Evolutionary conservation across 2,329 filamentous ascomycete genomes (phyloP), one percentile per base, ranked within the genome.

Genomic region (Huntiella moniliformis): DNA sequence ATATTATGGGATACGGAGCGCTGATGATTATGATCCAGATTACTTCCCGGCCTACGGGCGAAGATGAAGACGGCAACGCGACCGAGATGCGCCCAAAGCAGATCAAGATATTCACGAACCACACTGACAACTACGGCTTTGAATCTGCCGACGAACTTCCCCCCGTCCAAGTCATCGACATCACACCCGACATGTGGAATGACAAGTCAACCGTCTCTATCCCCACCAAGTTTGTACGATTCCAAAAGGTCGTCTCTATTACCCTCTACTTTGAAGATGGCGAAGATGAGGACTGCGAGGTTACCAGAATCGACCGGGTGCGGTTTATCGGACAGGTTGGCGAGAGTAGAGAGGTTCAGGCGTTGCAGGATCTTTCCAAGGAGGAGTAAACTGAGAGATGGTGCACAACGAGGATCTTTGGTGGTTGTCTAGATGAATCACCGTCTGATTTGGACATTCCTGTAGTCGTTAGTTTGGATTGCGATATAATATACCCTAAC

Each of bases 261-360:
- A 80, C 93, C 13, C 55, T 98, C 8, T 98, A 95, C 60, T 78
- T 98, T 32, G 82, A 82, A 45, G 79, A 92, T 58, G 87, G 86
- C 2, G 82, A 88, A 46, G 28, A 33, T 13, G n/a, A 32, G 15
- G 79, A 84, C 44, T 74, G 79, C 38, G 87, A 96, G 59, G 87
- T 83, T 67, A 79, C 91, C 48, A 77, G 91, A 47, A 62, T 98
- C 42, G 83, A 91, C 62, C 71, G 83, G 44, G 63, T 91, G 53
- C 71, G 76, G 54, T 67, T 96, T 46, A 78, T 96, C 57, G 91
- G 91, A 28, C 88, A 96, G 62, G 74, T 77, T 12, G 88, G 91
- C 11, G 79, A 93, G 68, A 94, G 92, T 73, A 73, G 86, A 50
- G 82, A 91, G 48, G 84, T 86, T 74, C 88, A 87, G 53, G 93